Evolutionary conservation across 2,329 filamentous ascomycete genomes (phyloP).

Genomic region (Nigrospora osmanthi): DNA sequence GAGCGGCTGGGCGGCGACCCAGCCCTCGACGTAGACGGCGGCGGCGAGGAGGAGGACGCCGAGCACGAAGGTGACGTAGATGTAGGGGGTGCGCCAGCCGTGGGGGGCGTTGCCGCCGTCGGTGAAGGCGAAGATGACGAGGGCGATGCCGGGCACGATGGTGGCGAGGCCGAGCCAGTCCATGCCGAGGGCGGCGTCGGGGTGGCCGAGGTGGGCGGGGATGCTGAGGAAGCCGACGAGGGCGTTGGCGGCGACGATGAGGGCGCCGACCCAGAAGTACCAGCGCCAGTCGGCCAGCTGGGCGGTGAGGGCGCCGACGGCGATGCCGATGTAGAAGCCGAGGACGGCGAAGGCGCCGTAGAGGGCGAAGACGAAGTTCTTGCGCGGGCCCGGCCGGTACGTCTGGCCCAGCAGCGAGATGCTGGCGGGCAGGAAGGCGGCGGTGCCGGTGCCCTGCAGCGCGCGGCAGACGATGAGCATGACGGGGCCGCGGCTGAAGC

Average conservation of each 20-base stretch:
- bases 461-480: conserved; percentile 71
- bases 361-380: conserved; percentile 55
- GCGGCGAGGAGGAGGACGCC: conserved; percentile 51
- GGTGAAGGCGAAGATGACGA: conserved; percentile 70
- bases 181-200: conserved; percentile 40
- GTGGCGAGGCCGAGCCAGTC: conserved; percentile 59
- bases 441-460: conserved; percentile 65
- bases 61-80: conserved; percentile 55
- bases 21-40: conserved; percentile 65
- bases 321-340: conserved; percentile 55
- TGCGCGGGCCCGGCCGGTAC: conserved; percentile 60
- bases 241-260: conserved; percentile 13
- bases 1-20: conserved; percentile 59
- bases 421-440: conserved; percentile 62
- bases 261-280: conserved; percentile 62
- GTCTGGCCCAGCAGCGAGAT: conserved; percentile 58
- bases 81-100: conserved; percentile 68
- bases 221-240: conserved; percentile 16
- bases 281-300: conserved; percentile 55
- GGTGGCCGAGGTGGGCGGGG: conserved; percentile 17
- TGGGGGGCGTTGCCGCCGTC: conserved; percentile 61
- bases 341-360: conserved; percentile 47
- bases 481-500: conserved; percentile 58
- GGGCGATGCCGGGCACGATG: conserved; percentile 56
- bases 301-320: conserved; percentile 53